Conservation (phyloP, 805 yeast genomes). For the Myxozyma geophila region DNA sequence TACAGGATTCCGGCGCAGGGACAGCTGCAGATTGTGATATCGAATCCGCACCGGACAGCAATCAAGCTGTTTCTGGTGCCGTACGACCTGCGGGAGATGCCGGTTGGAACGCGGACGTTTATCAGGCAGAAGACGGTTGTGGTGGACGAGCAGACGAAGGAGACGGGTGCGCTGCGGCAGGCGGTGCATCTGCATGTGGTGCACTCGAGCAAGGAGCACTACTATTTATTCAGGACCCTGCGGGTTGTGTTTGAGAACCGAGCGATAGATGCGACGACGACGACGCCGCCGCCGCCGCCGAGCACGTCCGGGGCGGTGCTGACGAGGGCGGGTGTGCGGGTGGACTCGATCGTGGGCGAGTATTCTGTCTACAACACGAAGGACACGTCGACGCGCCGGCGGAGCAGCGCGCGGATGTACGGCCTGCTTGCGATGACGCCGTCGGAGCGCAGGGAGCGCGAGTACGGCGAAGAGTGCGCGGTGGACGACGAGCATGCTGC, state of each 20-base stretch:
- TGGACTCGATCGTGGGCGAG: constrained; percentile 29
- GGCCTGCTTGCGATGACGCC: neutral
- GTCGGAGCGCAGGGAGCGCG: neutral
- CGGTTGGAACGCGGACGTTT: constrained; percentile 42
- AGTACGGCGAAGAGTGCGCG: neutral
- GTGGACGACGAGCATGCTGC: neutral
- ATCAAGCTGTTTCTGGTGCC: constrained; percentile 44
- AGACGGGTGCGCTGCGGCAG: constrained; percentile 35
- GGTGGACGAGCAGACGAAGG: constrained; percentile 6
- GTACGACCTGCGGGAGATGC: constrained; percentile 43
- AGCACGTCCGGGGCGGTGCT: neutral
- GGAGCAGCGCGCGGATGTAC: neutral
- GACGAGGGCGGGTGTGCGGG: constrained; percentile 10
- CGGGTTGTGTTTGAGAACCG: constrained; percentile 44
- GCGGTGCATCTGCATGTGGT: constrained; percentile 44
- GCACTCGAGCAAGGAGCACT: constrained; percentile 37
- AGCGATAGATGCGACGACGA: constrained; percentile 26
- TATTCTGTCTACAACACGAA: neutral
- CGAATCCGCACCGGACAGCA: constrained; percentile 44
- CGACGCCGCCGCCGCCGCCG: constrained; percentile 7
- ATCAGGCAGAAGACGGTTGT: constrained; percentile 42
- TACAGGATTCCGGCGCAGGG: constrained; percentile 45
- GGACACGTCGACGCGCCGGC: neutral
- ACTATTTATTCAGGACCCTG: constrained; percentile 41
- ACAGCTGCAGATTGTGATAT: constrained; percentile 44